Evolutionary conservation across 2,329 filamentous ascomycete genomes (phyloP).

Genomic region (Colletotrichum incanum): DNA sequence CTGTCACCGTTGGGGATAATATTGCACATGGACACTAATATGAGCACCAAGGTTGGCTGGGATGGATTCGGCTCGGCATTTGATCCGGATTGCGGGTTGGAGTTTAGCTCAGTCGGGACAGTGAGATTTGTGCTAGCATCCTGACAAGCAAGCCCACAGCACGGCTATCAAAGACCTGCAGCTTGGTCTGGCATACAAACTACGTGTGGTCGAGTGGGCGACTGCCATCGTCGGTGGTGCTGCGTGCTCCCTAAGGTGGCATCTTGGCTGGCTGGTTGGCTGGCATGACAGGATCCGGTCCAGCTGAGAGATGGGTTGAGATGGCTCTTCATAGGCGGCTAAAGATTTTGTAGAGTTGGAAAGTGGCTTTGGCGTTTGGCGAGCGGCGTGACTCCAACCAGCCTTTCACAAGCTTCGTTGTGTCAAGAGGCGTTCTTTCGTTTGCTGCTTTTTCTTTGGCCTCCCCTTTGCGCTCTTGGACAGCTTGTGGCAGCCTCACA

Average conservation of each 20-base stretch:
- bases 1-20: neutral
- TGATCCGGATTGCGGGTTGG: neutral
- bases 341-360: neutral
- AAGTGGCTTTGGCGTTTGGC: neutral
- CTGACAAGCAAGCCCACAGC: neutral
- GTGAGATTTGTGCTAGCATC: neutral
- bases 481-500: neutral
- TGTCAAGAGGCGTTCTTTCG: neutral
- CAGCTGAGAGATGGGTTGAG: neutral
- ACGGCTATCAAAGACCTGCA: neutral
- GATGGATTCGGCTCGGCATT: neutral
- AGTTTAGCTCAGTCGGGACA: neutral
- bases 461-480: no score
- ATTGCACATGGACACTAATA: neutral
- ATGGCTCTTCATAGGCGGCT: constrained; percentile 1
- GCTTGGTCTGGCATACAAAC: neutral
- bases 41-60: neutral
- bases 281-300: neutral
- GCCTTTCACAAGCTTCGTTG: constrained; percentile 9
- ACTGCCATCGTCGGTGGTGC: neutral
- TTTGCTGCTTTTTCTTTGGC: neutral
- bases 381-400: neutral
- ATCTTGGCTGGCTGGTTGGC: neutral
- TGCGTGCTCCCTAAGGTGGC: neutral
- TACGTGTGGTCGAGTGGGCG: neutral